phyloP scores from a whole-genome alignment of 2,329 filamentous ascomycete species.

The Hypoxylon sp. region DNA sequence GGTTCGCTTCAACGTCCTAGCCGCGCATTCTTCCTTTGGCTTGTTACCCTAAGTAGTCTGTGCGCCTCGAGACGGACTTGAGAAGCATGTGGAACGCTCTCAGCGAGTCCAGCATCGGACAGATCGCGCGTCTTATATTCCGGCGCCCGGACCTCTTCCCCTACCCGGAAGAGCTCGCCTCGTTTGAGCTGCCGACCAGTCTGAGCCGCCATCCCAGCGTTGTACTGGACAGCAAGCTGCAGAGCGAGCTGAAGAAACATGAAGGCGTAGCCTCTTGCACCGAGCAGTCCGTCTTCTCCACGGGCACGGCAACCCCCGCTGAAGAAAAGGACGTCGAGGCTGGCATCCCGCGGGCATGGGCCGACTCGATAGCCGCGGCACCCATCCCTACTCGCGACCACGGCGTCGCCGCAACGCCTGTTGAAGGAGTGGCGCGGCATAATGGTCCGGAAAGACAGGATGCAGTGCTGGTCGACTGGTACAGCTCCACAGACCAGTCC shows the following conservation, averaged over 20 bases:
- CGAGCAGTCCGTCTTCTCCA: constrained; percentile 25
- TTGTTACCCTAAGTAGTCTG: neutral
- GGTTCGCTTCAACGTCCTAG: constrained; percentile 9
- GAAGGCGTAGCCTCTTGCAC: neutral
- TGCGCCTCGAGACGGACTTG: neutral
- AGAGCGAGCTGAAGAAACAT: constrained; percentile 21
- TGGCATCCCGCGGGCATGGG: constrained; percentile 15
- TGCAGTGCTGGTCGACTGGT: constrained; percentile 43
- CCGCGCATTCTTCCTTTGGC: constrained; percentile 1
- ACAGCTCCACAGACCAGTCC: constrained; percentile 45
- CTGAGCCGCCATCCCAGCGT: constrained; percentile 6
- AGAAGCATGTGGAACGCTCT: constrained; percentile 39
- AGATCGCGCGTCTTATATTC: constrained; percentile 31
- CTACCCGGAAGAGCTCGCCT: constrained; percentile 38
- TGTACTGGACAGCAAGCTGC: constrained; percentile 17
- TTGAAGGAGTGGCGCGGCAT: too few species aligned
- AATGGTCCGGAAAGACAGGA: neutral
- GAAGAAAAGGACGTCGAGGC: constrained; percentile 38
- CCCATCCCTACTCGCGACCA: neutral
- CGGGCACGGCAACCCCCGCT: constrained; percentile 11
- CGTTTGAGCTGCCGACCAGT: constrained; percentile 30
- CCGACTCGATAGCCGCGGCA: neutral
- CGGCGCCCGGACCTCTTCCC: constrained; percentile 30
- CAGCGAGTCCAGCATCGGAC: constrained; percentile 40
- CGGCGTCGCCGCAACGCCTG: neutral